These are phyloP conservation scores for Naganishia antarctica DNA, from an alignment of 768 basidiomycete genomes.

Conservation along the genomic window DNA sequence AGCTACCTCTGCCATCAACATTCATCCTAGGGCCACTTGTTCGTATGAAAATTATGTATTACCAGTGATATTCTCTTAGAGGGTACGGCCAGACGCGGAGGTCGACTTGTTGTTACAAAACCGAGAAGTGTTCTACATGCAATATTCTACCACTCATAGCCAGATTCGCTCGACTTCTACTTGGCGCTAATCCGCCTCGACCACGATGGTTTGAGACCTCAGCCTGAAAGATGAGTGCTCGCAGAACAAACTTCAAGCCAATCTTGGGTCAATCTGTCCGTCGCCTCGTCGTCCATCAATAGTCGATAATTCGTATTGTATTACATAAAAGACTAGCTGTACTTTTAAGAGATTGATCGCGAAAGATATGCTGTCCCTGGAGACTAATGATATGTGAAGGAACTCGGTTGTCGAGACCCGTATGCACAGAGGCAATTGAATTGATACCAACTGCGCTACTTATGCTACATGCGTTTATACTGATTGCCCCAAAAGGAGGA, in stretches of 20 bases:
- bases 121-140: constrained; percentile 5
- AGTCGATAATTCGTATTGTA: too few species aligned
- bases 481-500: neutral
- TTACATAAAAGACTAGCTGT: too few species aligned
- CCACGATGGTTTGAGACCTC: too few species aligned
- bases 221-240: too few species aligned
- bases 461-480: constrained; percentile 8
- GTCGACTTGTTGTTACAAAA: too few species aligned
- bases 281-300: neutral
- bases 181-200: too few species aligned
- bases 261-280: neutral
- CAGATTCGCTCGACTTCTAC: neutral
- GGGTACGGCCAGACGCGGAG: neutral
- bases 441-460: neutral
- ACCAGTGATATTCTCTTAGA: constrained; percentile 2
- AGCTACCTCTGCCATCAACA: neutral
- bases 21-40: neutral
- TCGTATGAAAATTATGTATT: constrained; percentile 3
- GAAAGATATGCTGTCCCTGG: too few species aligned
- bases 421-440: neutral
- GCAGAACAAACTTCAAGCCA: too few species aligned
- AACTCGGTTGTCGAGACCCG: too few species aligned
- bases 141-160: constrained; percentile 14
- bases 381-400: too few species aligned
- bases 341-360: too few species aligned